Evolutionary conservation across 2,329 filamentous ascomycete species (phyloP).

Genomic region (Penicillium frequentans): DNA sequence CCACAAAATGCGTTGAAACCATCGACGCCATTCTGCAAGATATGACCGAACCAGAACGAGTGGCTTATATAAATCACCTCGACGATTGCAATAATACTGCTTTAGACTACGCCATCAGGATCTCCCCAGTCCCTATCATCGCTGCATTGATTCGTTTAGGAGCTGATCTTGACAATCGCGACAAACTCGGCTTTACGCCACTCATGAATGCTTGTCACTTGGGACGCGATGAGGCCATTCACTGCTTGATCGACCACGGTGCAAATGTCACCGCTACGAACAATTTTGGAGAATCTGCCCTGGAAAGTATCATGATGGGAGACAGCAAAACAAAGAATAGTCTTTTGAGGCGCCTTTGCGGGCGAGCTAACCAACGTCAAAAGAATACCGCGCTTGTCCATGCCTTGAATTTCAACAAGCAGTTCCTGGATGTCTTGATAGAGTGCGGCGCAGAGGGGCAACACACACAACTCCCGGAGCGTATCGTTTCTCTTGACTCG

Average conservation of each 20-base stretch:
- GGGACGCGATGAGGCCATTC: neutral
- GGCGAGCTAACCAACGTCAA: neutral
- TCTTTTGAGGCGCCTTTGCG: neutral
- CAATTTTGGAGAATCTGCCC: neutral
- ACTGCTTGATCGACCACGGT: neutral
- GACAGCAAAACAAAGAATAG: neutral
- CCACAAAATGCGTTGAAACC: neutral
- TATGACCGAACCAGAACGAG: neutral
- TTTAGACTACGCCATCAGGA: neutral
- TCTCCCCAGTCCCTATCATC: neutral
- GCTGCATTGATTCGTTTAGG: neutral
- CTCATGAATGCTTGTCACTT: neutral
- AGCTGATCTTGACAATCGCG: neutral
- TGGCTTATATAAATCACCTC: neutral
- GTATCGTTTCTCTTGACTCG: neutral
- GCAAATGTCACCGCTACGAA: neutral
- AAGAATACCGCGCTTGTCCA: neutral
- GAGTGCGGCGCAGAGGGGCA: neutral
- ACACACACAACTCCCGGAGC: neutral
- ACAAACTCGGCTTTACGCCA: neutral
- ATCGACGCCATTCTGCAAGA: neutral
- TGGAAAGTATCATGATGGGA: neutral
- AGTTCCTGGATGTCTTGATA: neutral
- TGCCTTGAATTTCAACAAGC: neutral
- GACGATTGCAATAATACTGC: neutral